Percentiles rank a stretch among this genome's conserved stretches.
Conservation (phyloP, 176 grass and related monocot genomes). For the Phoenix dactylifera region DNA sequence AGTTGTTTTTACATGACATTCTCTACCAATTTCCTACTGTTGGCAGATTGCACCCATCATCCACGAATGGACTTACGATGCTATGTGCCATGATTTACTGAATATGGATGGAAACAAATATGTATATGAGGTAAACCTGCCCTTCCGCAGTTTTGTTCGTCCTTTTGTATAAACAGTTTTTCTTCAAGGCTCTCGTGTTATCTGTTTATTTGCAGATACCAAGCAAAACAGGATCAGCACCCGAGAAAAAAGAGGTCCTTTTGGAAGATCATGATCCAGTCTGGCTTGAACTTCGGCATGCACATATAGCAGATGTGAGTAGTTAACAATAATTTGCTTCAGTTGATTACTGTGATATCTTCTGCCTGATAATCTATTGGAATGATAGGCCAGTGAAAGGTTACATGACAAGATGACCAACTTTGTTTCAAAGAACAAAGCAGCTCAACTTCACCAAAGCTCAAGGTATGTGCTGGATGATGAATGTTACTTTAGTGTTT, state of each 20-base stretch:
- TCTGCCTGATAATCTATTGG: conserved; percentile 19
- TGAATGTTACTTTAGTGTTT: not conserved
- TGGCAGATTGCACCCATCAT: conserved; percentile 88
- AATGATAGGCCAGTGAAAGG: conserved; percentile 83
- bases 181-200: not conserved
- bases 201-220: conserved; percentile 51
- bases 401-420: conserved; percentile 84
- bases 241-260: conserved; percentile 76
- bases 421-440: conserved; percentile 90
- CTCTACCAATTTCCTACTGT: conserved; percentile 4
- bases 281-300: conserved; percentile 88
- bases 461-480: conserved; percentile 43
- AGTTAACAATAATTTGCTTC: not conserved
- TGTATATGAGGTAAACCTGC: conserved; percentile 47
- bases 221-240: conserved; percentile 37
- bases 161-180: conserved; percentile 5
- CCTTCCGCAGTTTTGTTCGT: conserved; percentile 10
- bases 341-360: not conserved
- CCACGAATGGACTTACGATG: conserved; percentile 99
- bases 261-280: conserved; percentile 91
- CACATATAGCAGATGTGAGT: conserved; percentile 98
- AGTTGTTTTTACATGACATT: not conserved
- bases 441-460: conserved; percentile 62
- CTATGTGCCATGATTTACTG: conserved; percentile 91
- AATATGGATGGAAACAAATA: conserved; percentile 94